These are phyloP conservation scores for Camelina sativa DNA, from an alignment of 345 rosid genomes.

Conservation along the genomic window DNA sequence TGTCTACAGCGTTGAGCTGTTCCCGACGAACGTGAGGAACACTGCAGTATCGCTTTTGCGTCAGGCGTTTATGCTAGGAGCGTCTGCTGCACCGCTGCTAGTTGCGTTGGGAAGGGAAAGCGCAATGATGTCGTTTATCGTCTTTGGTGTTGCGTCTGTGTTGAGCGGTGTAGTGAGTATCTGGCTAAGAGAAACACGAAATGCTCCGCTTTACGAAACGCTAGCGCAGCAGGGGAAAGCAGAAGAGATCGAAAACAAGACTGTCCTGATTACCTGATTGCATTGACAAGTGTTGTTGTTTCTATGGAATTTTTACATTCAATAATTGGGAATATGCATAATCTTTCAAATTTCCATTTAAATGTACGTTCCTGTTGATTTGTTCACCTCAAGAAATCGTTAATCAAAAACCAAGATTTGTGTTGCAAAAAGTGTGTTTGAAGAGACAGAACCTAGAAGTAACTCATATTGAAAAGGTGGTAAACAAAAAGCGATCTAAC, in stretches of 20 bases:
- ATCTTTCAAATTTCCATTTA: slow-evolving; percentile 22
- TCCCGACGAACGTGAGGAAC: slow-evolving; percentile 78
- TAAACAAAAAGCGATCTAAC: slow-evolving; percentile 31
- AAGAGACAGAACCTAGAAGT: slow-evolving; percentile 7
- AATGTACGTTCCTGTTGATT: neutral
- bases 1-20: slow-evolving; percentile 70
- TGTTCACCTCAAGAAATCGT: slow-evolving; percentile 9
- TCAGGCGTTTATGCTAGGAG: slow-evolving; percentile 75
- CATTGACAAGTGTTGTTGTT: neutral
- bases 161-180: slow-evolving; percentile 58
- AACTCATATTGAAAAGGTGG: slow-evolving; percentile 26
- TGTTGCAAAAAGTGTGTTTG: neutral
- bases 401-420: neutral
- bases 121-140: slow-evolving; percentile 58
- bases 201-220: slow-evolving; percentile 72
- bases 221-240: slow-evolving; percentile 56
- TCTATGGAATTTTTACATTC: neutral
- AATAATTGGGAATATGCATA: slow-evolving; percentile 36
- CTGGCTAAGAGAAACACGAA: slow-evolving; percentile 67
- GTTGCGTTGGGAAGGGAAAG: slow-evolving; percentile 64
- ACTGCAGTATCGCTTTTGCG: slow-evolving; percentile 63
- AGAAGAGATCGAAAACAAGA: slow-evolving; percentile 44
- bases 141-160: slow-evolving; percentile 60
- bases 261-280: slow-evolving; percentile 7
- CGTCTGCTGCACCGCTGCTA: slow-evolving; percentile 65